These are phyloP conservation scores for Nephelium lappaceum DNA, from an alignment of 345 rosid species.

Conservation along the genomic window DNA sequence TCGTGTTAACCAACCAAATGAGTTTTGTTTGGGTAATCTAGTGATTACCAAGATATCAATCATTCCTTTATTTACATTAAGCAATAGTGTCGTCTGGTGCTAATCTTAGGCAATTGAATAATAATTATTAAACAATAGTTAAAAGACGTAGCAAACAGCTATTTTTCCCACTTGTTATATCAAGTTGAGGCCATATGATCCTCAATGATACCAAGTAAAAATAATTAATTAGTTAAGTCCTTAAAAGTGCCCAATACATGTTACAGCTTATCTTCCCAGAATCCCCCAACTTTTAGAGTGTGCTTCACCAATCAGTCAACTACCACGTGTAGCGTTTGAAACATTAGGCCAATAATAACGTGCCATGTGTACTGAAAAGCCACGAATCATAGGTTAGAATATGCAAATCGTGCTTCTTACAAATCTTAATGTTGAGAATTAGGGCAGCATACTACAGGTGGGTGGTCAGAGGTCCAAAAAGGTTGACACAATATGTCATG, in stretches of 20 bases:
- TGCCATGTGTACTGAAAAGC: not conserved
- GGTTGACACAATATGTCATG: not conserved
- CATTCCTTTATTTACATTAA: not conserved
- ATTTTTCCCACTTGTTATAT: constrained; percentile 18
- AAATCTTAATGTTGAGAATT: not conserved
- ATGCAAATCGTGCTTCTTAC: not conserved
- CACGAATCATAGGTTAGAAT: not conserved
- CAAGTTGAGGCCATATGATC: constrained; percentile 15
- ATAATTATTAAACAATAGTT: not conserved
- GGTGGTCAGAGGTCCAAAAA: constrained; percentile 2
- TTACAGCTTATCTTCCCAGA: constrained; percentile 12
- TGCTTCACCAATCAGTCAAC: not conserved
- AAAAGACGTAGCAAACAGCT: constrained; percentile 17
- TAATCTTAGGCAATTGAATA: not conserved
- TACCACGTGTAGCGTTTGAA: constrained; percentile 2
- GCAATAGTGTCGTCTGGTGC: constrained; percentile 9
- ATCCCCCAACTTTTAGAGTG: constrained; percentile 12
- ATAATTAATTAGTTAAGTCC: not conserved
- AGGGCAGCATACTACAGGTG: constrained; percentile 7
- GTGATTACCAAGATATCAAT: not conserved
- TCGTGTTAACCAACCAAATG: not conserved
- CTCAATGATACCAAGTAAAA: not conserved
- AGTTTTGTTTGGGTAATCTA: not conserved
- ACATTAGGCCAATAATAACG: not conserved
- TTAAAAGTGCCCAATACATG: not conserved